These are phyloP conservation scores for Metarhizium robertsii DNA, from an alignment of 2,329 filamentous ascomycete genomes.

Conservation along the genomic window DNA sequence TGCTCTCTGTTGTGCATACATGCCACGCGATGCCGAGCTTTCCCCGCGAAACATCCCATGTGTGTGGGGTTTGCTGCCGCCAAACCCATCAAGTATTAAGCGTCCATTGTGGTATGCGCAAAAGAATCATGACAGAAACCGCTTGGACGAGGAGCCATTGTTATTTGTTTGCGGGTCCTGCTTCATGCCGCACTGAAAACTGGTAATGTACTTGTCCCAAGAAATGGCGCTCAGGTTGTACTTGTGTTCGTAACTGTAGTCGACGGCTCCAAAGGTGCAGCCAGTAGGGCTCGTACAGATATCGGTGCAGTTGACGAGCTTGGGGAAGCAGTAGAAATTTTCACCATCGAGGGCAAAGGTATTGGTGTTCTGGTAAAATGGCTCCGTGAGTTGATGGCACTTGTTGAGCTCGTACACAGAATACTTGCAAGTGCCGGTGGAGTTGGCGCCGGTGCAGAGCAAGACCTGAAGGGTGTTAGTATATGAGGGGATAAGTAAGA, in stretches of 20 bases:
- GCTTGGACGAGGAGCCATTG: not conserved
- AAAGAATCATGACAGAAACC: not conserved
- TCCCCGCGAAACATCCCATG: not conserved
- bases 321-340: constrained; percentile 38
- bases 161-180: not conserved
- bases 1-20: not conserved
- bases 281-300: constrained; percentile 41
- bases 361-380: constrained; percentile 30
- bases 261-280: constrained; percentile 40
- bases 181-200: constrained; percentile 22
- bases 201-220: constrained; percentile 32
- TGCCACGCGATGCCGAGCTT: not conserved
- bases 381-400: constrained; percentile 35
- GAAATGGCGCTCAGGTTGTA: constrained; percentile 34
- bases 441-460: constrained; percentile 40
- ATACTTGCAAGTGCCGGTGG: constrained; percentile 37
- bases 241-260: constrained; percentile 36
- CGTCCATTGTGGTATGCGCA: not conserved
- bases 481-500: no score
- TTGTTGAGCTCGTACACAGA: constrained; percentile 30
- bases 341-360: constrained; percentile 45
- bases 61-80: not conserved
- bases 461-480: constrained; percentile 28
- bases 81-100: not conserved
- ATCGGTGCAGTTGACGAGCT: constrained; percentile 28